Conservation (phyloP, 2,329 filamentous ascomycete species). For the Tolypocladium amazonense region DNA sequence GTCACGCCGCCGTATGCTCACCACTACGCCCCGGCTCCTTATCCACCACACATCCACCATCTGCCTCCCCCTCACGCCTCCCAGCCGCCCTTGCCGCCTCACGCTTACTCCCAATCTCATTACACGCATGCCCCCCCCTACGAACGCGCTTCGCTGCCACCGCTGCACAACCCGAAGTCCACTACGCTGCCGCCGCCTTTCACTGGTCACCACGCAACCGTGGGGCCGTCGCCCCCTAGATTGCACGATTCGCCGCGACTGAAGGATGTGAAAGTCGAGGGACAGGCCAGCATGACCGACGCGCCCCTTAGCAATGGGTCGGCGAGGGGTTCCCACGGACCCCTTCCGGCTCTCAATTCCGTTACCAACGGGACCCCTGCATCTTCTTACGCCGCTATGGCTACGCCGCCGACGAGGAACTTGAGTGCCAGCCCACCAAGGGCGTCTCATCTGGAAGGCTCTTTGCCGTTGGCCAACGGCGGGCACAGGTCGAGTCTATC, state of each 20-base stretch:
- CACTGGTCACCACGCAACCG: constrained; percentile 19
- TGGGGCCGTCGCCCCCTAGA: constrained; percentile 23
- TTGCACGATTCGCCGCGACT: constrained; percentile 30
- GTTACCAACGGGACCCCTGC: constrained; percentile 16
- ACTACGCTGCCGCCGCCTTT: constrained; percentile 17
- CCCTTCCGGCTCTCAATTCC: constrained; percentile 31
- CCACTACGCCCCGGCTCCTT: constrained; percentile 30
- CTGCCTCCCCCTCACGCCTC: constrained; percentile 16
- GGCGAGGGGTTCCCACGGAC: constrained; percentile 28
- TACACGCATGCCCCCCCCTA: constrained; percentile 13
- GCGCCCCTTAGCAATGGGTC: constrained; percentile 21
- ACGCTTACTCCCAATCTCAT: constrained; percentile 17
- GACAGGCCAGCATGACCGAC: constrained; percentile 30
- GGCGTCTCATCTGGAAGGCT: constrained; percentile 24
- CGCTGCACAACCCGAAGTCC: constrained; percentile 20
- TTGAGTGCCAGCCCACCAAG: constrained; percentile 39
- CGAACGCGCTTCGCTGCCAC: constrained; percentile 26
- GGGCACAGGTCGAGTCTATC: constrained; percentile 35
- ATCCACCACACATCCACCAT: constrained; percentile 18
- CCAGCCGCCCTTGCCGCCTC: constrained; percentile 15
- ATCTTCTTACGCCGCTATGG: constrained; percentile 18
- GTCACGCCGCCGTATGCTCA: constrained; percentile 43
- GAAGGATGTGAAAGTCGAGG: constrained; percentile 32
- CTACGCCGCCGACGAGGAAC: constrained; percentile 33
- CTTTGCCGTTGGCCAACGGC: constrained; percentile 5